Evolutionary conservation across 257 asterid species (phyloP), one percentile per base, ranked within the genome.

Genomic region (Lithospermum erythrorhizon): DNA sequence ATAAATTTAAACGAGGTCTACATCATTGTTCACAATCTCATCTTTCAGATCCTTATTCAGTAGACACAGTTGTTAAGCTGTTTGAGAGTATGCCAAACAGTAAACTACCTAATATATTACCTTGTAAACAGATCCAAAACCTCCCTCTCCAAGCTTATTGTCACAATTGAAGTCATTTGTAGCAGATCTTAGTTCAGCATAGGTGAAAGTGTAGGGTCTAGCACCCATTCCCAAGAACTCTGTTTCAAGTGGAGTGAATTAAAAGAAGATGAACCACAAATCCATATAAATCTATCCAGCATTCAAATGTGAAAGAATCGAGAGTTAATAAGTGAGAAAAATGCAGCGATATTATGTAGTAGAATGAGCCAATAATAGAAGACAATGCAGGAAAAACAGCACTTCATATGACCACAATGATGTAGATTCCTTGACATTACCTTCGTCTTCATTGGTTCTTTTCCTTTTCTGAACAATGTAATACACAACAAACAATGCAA

Each of bases 131-230:
- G 94, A 88, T 73, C 95, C 96, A 59, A 88, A 88, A 67, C 96
- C 96, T 64, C 96, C 95, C 79, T 88, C 96, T 69, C 96, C 95
- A 49, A 89, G 95, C 75, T 80, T 86, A 66, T 89, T 83, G 61
- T 73, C 66, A 65, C 80, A 79, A 74, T 61, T 59, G 65, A 89
- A 89, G 68, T 83, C 94, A 30, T 73, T 69, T 22, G 96, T 89
- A 21, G 88, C 96, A 32, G 80, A 64, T 79, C 72, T 75, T 61
- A 89, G 88, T 62, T 86, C 95, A 41, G 84, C 81, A 60, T 83
- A 88, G 62, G 73, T 68, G 70, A 83, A 86, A 24, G 90, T 86
- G 75, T 70, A 80, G 30, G 95, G 93, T 18, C 80, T 82, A 47
- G 85, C 78, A 77, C 83, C 95, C 60, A 86, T 78, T 55, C 86